phyloP scores from a whole-genome alignment of 805 yeast species.

The Suhomyces tanzawaensis region DNA sequence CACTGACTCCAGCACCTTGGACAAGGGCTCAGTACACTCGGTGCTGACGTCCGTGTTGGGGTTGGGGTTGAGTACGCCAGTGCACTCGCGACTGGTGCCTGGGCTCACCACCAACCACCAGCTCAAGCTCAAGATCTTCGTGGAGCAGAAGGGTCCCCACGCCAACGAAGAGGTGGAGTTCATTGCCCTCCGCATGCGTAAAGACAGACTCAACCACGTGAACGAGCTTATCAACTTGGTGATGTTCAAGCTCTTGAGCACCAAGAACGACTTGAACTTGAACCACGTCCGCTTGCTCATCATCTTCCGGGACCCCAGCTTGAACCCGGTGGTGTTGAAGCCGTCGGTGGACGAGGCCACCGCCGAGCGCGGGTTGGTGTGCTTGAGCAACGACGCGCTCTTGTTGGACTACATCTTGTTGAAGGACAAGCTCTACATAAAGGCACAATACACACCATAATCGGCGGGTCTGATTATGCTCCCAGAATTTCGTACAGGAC shows the following conservation, averaged over 20 bases:
- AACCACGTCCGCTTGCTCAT: conserved; percentile 14
- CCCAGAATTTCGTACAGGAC: no score
- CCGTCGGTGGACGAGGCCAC: conserved; percentile 7
- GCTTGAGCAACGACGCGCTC: conserved; percentile 12
- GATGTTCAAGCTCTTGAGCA: conserved; percentile 13
- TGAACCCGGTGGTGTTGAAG: conserved; percentile 18
- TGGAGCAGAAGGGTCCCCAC: conserved; percentile 6
- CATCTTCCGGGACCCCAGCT: conserved; percentile 16
- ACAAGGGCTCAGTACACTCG: no score
- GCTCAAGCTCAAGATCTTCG: conserved; percentile 8
- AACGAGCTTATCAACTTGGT: conserved; percentile 18
- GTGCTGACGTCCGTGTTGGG: no score
- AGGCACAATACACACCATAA: conserved; percentile 17
- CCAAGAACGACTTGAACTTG: conserved; percentile 13
- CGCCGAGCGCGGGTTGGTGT: conserved; percentile 1
- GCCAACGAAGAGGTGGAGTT: conserved; percentile 4
- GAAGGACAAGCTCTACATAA: conserved; percentile 20
- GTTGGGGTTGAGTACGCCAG: neutral
- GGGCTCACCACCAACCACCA: no score
- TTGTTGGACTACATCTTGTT: conserved; percentile 22
- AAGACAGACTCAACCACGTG: conserved; percentile 15
- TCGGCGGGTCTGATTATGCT: no score
- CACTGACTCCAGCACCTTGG: no score
- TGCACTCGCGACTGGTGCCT: neutral
- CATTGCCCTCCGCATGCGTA: conserved; percentile 12